phyloP scores from a whole-genome alignment of 2,329 filamentous ascomycete genomes.

The Diaporthe australafricana region DNA sequence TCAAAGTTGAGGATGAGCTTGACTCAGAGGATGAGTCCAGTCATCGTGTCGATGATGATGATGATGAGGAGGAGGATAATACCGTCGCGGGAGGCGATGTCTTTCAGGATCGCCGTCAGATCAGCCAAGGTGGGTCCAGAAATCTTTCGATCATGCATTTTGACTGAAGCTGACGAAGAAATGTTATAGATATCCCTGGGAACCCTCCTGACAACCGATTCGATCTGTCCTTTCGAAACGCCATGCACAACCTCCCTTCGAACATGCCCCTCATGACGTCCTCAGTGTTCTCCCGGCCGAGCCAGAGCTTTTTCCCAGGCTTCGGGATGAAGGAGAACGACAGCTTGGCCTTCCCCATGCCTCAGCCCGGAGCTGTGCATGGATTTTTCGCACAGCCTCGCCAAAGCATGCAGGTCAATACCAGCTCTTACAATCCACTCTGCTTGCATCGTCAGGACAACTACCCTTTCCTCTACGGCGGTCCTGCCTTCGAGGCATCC shows the following conservation, averaged over 20 bases:
- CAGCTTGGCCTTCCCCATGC: slow-evolving; percentile 37
- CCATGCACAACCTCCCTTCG: slow-evolving; percentile 34
- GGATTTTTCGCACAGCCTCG: slow-evolving; percentile 28
- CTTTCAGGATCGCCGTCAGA: slow-evolving; percentile 17
- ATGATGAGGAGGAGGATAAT: slow-evolving; percentile 4
- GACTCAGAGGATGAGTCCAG: slow-evolving; percentile 31
- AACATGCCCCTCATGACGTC: slow-evolving; percentile 35
- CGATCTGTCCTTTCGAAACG: slow-evolving; percentile 12
- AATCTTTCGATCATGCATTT: background rate
- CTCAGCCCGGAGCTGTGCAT: slow-evolving; percentile 8
- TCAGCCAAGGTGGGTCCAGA: slow-evolving; percentile 22
- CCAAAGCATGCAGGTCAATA: slow-evolving; percentile 31
- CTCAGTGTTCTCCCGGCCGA: slow-evolving; percentile 22
- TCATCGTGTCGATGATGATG: slow-evolving; percentile 7
- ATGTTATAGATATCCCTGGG: background rate
- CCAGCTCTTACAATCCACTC: slow-evolving; percentile 48
- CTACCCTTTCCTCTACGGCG: slow-evolving; percentile 33
- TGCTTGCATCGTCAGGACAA: slow-evolving; percentile 47
- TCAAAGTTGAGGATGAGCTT: slow-evolving; percentile 26
- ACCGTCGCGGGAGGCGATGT: slow-evolving; percentile 1
- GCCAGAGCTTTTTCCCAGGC: background rate
- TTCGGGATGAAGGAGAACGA: slow-evolving; percentile 42
- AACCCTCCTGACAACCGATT: background rate
- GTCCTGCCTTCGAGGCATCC: slow-evolving; percentile 17
- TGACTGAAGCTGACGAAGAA: background rate